Evolutionary conservation across 176 grass and related monocot species (phyloP).

Genomic region (Melocanna baccifera): DNA sequence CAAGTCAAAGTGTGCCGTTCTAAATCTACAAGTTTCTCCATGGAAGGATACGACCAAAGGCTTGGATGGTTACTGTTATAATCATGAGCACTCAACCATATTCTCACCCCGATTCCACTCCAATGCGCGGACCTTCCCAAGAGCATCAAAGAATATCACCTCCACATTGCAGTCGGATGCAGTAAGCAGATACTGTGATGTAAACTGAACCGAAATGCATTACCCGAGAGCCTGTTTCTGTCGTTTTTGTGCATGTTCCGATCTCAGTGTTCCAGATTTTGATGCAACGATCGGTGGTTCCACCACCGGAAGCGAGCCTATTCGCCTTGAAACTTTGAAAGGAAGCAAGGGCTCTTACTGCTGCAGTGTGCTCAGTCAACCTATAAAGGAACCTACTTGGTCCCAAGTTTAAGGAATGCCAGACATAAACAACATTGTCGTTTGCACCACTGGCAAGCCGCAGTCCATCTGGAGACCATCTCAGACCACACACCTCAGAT

Average conservation of each 20-base stretch:
- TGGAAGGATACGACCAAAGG: not conserved
- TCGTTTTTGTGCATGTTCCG: not conserved
- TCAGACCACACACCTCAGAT: too few species aligned
- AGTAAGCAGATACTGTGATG: not conserved
- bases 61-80: not conserved
- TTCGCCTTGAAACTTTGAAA: not conserved
- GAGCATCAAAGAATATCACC: not conserved
- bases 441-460: too few species aligned
- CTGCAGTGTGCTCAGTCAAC: not conserved
- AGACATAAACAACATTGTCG: too few species aligned
- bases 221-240: not conserved
- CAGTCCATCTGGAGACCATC: too few species aligned
- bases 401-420: not conserved
- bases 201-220: not conserved
- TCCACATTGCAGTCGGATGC: not conserved
- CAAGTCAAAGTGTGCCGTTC: not conserved
- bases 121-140: not conserved
- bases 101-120: not conserved
- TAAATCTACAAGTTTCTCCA: not conserved
- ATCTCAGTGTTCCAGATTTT: constrained; percentile 3
- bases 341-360: not conserved
- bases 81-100: not conserved
- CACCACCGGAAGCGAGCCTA: not conserved
- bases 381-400: not conserved
- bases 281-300: not conserved